Evolutionary conservation across 176 grass and related monocot species (phyloP).

Genomic region (Pharus latifolius): DNA sequence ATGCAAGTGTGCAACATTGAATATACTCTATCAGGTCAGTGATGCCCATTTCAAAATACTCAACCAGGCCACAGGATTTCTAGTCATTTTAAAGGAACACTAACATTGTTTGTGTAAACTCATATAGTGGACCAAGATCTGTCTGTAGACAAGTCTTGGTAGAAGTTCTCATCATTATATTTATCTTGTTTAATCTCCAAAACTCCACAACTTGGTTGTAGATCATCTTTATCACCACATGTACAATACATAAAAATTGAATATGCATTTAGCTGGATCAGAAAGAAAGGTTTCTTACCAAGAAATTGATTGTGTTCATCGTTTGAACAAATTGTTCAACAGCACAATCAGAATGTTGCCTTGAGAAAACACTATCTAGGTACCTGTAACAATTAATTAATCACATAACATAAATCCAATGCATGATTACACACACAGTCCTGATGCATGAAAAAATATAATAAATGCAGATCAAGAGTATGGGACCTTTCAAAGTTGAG

Average conservation of each 20-base stretch:
- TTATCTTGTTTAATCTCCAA: too few relatives aligned
- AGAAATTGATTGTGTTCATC: conserved; percentile 45
- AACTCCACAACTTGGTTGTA: too few relatives aligned
- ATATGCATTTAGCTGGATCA: too few relatives aligned
- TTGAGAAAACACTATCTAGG: conserved; percentile 57
- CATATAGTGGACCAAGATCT: not conserved
- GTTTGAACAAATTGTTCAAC: conserved; percentile 46
- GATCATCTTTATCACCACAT: too few relatives aligned
- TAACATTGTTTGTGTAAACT: not conserved
- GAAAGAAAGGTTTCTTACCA: too few relatives aligned
- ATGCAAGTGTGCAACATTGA: not conserved
- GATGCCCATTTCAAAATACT: not conserved
- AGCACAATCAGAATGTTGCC: conserved; percentile 37
- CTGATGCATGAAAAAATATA: conserved; percentile 2
- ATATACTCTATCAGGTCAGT: not conserved
- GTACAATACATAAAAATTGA: too few relatives aligned
- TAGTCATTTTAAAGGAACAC: not conserved
- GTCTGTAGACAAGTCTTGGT: not conserved
- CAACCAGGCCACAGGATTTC: not conserved
- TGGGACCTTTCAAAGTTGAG: conserved; percentile 77
- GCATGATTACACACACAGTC: conserved; percentile 6
- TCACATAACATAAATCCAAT: not conserved
- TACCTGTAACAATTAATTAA: conserved; percentile 55
- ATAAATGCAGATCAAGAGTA: conserved; percentile 7
- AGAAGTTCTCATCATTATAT: not conserved